Evolutionary conservation across 306 rosid genomes (phyloP).

Genomic region (Lathyrus aphaca): DNA sequence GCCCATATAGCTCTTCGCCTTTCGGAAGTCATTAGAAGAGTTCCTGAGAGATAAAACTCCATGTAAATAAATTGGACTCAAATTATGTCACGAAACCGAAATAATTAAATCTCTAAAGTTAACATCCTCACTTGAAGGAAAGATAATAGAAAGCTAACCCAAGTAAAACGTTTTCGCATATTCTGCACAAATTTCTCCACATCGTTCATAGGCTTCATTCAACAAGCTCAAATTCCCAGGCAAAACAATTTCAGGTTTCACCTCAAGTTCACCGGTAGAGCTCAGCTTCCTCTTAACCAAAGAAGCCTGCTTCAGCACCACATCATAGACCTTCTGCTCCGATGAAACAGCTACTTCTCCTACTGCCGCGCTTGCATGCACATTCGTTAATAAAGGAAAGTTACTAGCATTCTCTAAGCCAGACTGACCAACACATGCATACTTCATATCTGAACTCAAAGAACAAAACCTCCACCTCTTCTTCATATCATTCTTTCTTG

Average conservation of each 20-base stretch:
- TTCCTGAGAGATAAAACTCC: constrained; percentile 54
- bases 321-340: constrained; percentile 72
- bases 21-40: constrained; percentile 84
- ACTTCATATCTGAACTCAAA: constrained; percentile 50
- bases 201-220: constrained; percentile 65
- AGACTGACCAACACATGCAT: constrained; percentile 51
- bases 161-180: constrained; percentile 67
- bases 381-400: constrained; percentile 52
- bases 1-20: constrained; percentile 89
- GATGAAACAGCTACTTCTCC: constrained; percentile 62
- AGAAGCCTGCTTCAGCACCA: constrained; percentile 76
- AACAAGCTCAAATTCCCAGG: constrained; percentile 69
- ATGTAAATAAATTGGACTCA: constrained; percentile 32
- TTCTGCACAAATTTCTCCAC: constrained; percentile 65
- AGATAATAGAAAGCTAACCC: constrained; percentile 59
- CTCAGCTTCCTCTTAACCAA: constrained; percentile 62
- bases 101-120: constrained; percentile 14
- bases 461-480: constrained; percentile 47
- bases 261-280: constrained; percentile 53
- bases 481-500: constrained; percentile 42
- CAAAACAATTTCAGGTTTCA: constrained; percentile 58
- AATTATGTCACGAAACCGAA: constrained; percentile 33
- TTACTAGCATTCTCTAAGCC: constrained; percentile 50
- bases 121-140: constrained; percentile 49
- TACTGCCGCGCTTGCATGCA: constrained; percentile 64